A percentile compares a stretch with the other conserved stretches of the same genome.
phyloP scores from a whole-genome alignment of 257 asterid species.

The Echium plantagineum region DNA sequence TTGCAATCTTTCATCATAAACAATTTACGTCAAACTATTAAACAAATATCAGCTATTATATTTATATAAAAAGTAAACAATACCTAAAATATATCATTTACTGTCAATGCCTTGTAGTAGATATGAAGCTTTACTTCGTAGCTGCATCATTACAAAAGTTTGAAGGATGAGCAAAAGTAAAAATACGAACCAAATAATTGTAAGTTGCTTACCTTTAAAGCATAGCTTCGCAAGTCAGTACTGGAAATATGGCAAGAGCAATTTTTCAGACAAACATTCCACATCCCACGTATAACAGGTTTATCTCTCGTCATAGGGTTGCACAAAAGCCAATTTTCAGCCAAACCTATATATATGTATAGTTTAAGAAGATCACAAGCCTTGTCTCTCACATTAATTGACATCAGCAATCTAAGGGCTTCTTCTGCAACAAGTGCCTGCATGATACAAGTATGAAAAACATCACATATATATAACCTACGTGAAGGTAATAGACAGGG shows the following conservation, averaged over 20 bases:
- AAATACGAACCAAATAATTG: slow-evolving; percentile 4
- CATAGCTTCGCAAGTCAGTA: slow-evolving; percentile 75
- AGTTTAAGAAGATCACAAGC: slow-evolving; percentile 58
- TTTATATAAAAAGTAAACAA: not conserved
- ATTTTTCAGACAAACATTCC: slow-evolving; percentile 59
- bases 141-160: slow-evolving; percentile 35
- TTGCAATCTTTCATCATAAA: not conserved
- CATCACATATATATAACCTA: not conserved
- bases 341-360: slow-evolving; percentile 57
- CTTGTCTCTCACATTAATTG: slow-evolving; percentile 60
- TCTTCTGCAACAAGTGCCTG: slow-evolving; percentile 54
- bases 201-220: slow-evolving; percentile 50
- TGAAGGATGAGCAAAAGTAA: not conserved
- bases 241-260: slow-evolving; percentile 63
- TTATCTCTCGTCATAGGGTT: slow-evolving; percentile 33
- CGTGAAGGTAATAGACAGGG: not conserved
- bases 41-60: not conserved
- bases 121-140: slow-evolving; percentile 84
- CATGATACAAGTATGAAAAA: slow-evolving; percentile 6
- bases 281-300: slow-evolving; percentile 32
- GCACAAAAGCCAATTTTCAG: slow-evolving; percentile 63
- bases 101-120: slow-evolving; percentile 64
- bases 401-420: slow-evolving; percentile 38
- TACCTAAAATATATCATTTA: slow-evolving; percentile 23
- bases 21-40: not conserved